A percentile compares a stretch with the other conserved stretches of the same genome.
These are phyloP conservation scores for Phlyctochytrium arcticum DNA, from an alignment of 192 early-diverging fungal genomes.

Conservation along the genomic window DNA sequence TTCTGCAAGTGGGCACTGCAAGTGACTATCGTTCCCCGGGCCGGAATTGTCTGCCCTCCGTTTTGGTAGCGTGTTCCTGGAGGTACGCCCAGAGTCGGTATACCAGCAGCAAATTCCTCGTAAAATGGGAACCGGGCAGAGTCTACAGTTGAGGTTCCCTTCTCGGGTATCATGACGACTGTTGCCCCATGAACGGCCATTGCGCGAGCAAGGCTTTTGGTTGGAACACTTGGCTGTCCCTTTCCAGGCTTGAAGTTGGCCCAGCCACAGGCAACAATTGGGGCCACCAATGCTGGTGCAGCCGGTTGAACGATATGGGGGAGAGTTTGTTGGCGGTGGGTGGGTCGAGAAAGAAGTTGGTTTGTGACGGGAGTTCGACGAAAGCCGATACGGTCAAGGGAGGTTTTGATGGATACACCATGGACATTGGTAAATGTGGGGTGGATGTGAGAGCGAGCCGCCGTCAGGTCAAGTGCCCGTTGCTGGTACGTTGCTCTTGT, in stretches of 20 bases:
- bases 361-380: too few species aligned
- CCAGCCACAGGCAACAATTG: neutral
- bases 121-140: neutral
- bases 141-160: neutral
- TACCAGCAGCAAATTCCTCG: neutral
- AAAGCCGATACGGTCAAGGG: too few species aligned
- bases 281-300: neutral
- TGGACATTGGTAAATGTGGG: too few species aligned
- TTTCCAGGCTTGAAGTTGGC: neutral
- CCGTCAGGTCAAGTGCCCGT: too few species aligned
- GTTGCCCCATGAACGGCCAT: neutral
- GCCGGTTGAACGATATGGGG: too few species aligned
- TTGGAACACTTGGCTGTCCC: neutral
- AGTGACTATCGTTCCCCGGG: neutral
- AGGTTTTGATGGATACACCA: too few species aligned
- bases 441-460: too few species aligned
- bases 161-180: too few species aligned
- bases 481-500: too few species aligned
- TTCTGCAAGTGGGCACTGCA: neutral
- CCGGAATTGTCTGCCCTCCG: neutral
- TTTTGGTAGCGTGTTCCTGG: neutral
- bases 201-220: neutral
- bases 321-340: too few species aligned
- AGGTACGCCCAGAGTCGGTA: neutral
- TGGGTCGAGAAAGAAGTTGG: too few species aligned